Base-by-base conservation (phyloP, 306 rosid genomes). In the Arachis hypogaea region DNA sequence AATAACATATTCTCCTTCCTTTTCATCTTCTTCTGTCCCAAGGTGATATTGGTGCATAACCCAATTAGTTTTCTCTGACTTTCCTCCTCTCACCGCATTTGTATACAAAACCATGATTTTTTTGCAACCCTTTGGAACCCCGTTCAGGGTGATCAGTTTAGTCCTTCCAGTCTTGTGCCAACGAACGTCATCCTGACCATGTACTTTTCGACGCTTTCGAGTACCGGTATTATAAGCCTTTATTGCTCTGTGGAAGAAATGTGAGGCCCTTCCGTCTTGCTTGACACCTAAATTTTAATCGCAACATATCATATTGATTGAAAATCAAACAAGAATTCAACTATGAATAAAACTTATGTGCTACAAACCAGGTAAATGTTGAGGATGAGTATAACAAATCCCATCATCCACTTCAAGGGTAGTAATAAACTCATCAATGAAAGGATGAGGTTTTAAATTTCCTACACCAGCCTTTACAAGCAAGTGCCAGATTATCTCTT, bases 131-230 rank as follows among this genome's bases (percentile, higher is more conserved):
- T 59, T 81, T 61, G 84, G 91, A 77, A 83, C 78, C 51, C 93
- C 92, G 57, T 84, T 78, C 73, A 93, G 71, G 50, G 77, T 58
- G 69, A 93, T 90, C 5, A 91, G 89, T 72, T 93, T 93, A 61
- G 98, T 93, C 72, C 16, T 85, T 60, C 97, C 98, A 50, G 97
- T 90, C 86, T 93, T 93, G 83, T 93, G 98, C 98, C 98, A 93
- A 66, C 97, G 95, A 61, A 90, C 89, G 63, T 84, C 97, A 70
- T 87, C 98, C 56, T 75, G 89, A 63, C 65, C 85, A 46, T 64
- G 81, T 74, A 91, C 84, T 79, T 90, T 93, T 30, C 97, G 78
- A 64, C 93, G 97, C 77, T 93, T 93, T 63, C 97, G 86, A 22
- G 81, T 85, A 56, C 98, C 97, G 4, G 90, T 88, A 59, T 80